These are phyloP conservation scores for Bathelium albidoporum DNA, from an alignment of 495 filamentous ascomycete genomes.

Conservation along the genomic window DNA sequence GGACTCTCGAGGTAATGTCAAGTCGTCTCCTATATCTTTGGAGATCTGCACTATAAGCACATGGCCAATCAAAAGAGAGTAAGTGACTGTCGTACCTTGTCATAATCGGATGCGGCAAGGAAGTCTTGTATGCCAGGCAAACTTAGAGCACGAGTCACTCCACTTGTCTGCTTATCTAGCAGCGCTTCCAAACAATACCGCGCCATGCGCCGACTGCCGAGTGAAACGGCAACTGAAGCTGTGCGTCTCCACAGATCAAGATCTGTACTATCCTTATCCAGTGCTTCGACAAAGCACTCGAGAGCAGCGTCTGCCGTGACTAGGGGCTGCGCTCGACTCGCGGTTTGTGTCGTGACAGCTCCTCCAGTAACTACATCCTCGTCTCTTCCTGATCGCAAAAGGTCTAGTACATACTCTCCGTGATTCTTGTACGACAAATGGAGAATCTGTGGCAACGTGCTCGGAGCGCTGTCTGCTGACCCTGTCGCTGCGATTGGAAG, in stretches of 20 bases:
- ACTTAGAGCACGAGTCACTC: slow-evolving; percentile 57
- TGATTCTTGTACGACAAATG: slow-evolving; percentile 93
- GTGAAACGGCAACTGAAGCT: slow-evolving; percentile 62
- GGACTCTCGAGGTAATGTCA: slow-evolving; percentile 39
- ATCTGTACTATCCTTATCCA: slow-evolving; percentile 86
- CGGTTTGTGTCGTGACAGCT: slow-evolving; percentile 19
- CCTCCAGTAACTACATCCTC: neutral
- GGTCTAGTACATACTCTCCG: slow-evolving; percentile 78
- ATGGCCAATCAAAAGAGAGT: neutral
- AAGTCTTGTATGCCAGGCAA: slow-evolving; percentile 71
- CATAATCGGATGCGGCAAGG: neutral
- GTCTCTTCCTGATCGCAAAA: slow-evolving; percentile 34
- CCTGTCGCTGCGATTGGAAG: slow-evolving; percentile 31
- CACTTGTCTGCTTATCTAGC: slow-evolving; percentile 71
- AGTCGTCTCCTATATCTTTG: slow-evolving; percentile 55
- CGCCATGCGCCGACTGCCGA: slow-evolving; percentile 65
- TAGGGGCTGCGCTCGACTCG: slow-evolving; percentile 17
- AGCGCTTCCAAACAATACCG: slow-evolving; percentile 89
- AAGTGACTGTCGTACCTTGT: neutral
- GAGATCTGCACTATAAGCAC: neutral
- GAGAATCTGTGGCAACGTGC: slow-evolving; percentile 74
- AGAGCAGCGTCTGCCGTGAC: slow-evolving; percentile 39
- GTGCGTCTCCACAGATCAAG: slow-evolving; percentile 87
- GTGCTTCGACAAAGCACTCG: slow-evolving; percentile 57
- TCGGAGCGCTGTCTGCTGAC: slow-evolving; percentile 55